Evolutionary conservation across 129 eudicot species (phyloP).

Genomic region (Flaveria sonorensis): DNA sequence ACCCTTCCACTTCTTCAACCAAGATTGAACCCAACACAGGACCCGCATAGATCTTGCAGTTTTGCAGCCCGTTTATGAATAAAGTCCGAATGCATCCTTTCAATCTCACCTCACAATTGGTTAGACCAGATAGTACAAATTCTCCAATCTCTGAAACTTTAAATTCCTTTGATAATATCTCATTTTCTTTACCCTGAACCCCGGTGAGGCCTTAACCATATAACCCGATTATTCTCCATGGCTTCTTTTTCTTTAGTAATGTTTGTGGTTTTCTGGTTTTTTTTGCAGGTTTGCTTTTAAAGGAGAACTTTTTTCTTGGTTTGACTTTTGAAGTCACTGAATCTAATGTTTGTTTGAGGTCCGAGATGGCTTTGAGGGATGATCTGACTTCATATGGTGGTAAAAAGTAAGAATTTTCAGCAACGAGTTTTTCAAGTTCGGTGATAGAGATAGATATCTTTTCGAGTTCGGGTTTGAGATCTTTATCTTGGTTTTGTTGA

Average conservation of each 20-base stretch:
- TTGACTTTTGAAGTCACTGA: constrained; percentile 46
- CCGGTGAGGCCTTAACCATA: constrained; percentile 48
- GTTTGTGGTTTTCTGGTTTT: constrained; percentile 12
- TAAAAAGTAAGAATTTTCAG: constrained; percentile 70
- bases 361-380: constrained; percentile 55
- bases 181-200: constrained; percentile 58
- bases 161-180: constrained; percentile 63
- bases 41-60: constrained; percentile 71
- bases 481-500: constrained; percentile 32
- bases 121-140: constrained; percentile 55
- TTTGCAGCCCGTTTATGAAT: constrained; percentile 56
- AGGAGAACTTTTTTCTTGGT: constrained; percentile 78
- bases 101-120: constrained; percentile 68
- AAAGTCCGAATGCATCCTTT: constrained; percentile 68
- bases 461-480: constrained; percentile 58
- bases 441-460: constrained; percentile 51
- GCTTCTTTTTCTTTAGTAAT: constrained; percentile 1
- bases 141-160: constrained; percentile 57
- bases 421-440: constrained; percentile 66
- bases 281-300: constrained; percentile 50
- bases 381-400: constrained; percentile 81
- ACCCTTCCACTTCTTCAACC: constrained; percentile 75
- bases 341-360: constrained; percentile 62
- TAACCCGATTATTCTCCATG: constrained; percentile 10
- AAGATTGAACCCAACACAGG: constrained; percentile 71